Base-by-base conservation (phyloP, 345 rosid genomes). In the Acer yangbiense region DNA sequence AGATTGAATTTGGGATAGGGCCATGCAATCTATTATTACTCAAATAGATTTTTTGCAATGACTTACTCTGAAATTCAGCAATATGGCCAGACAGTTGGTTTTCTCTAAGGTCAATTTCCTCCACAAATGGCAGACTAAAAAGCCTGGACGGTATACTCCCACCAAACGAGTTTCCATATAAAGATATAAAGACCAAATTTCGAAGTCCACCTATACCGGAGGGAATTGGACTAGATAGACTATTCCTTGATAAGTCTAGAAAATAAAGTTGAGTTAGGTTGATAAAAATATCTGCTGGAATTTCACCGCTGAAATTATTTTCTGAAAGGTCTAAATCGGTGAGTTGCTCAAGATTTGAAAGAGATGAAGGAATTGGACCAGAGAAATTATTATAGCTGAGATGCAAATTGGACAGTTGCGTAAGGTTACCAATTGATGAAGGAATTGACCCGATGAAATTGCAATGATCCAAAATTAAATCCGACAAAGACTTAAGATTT, bases 81-180 rank as follows among this genome's bases (percentile, higher is more conserved):
- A 82, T 64, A 54, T 2, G 6, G 8, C 81, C 81, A 9, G 62
- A 64, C 13, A 81, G n/a, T 16, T 63, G 67, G 78, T 79, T 82
- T 1, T 1, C 0, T 0, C 8, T 0, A 25, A 82, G 78, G 17
- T 14, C 2, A 0, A 79, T 32, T 8, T 2, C 0, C 6, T 6
- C 8, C 32, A 80, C 44, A 4, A 21, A 61, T 18, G 81, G 74
- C 0, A 65, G 75, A 69, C 17, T 35, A 23, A 73, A 79, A 9
- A 84, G 29, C 69, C 77, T 68, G 27, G 75, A 29, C 1, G 83
- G 87, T 9, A 84, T 27, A 12, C 61, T 62, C 3, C 85, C 82
- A 13, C 21, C 71, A 0, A 80, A 66, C 13, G 2, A 7, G 77
- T 84, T 86, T 1, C 32, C 0, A 7, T 29, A 0, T 23, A 86